phyloP scores from a whole-genome alignment of 257 asterid species.

The Solanum verrucosum region DNA sequence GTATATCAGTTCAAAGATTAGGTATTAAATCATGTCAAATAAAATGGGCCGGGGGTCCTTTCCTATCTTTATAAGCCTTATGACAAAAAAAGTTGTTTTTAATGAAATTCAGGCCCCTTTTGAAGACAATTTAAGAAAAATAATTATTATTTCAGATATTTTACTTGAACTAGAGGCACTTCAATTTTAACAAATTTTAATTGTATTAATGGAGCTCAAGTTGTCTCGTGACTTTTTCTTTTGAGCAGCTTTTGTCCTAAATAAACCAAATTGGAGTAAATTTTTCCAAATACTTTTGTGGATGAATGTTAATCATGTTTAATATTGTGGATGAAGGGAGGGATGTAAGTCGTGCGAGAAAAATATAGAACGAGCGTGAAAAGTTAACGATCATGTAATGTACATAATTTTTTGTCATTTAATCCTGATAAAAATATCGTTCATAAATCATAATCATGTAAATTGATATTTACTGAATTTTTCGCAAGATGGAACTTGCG shows the following conservation, averaged over 20 bases:
- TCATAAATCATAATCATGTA: background rate
- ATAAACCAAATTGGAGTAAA: background rate
- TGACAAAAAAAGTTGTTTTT: background rate
- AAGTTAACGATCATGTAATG: background rate
- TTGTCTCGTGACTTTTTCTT: background rate
- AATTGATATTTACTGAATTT: background rate
- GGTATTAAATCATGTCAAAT: background rate
- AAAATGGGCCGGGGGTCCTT: background rate
- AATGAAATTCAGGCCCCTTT: background rate
- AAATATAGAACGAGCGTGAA: background rate
- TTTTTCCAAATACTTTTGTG: background rate
- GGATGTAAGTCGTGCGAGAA: background rate
- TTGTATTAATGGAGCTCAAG: background rate
- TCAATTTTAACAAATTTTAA: background rate
- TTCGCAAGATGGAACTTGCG: background rate
- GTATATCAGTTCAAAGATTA: background rate
- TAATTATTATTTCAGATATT: background rate
- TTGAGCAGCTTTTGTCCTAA: background rate
- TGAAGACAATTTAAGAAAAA: background rate
- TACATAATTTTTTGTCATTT: background rate
- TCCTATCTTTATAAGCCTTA: background rate
- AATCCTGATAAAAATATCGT: background rate
- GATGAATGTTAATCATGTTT: background rate
- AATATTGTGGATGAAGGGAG: background rate
- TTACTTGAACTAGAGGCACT: background rate